These are phyloP conservation scores for Elsinoe perseae DNA, from an alignment of 2,329 filamentous ascomycete species.

Conservation along the genomic window DNA sequence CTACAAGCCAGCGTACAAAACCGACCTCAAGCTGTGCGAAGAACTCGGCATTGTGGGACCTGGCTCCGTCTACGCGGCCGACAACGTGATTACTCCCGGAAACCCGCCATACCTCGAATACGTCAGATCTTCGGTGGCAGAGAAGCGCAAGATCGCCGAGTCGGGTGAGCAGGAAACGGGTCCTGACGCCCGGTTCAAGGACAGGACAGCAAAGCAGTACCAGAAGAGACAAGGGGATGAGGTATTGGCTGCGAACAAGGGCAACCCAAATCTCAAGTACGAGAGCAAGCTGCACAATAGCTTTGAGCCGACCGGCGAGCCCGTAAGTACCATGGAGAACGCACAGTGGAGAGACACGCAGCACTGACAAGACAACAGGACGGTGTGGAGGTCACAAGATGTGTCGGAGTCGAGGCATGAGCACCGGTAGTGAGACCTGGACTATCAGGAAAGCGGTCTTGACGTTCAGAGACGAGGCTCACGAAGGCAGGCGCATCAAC, in stretches of 20 bases:
- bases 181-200: constrained; percentile 36
- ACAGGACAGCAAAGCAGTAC: constrained; percentile 43
- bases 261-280: constrained; percentile 60
- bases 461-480: too few species aligned
- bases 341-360: background rate
- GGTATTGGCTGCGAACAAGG: constrained; percentile 37
- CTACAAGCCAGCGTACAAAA: constrained; percentile 66
- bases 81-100: constrained; percentile 65
- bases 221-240: constrained; percentile 40
- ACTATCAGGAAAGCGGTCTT: too few species aligned
- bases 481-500: too few species aligned
- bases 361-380: constrained; percentile 41
- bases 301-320: constrained; percentile 60
- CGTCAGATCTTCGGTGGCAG: constrained; percentile 54
- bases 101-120: constrained; percentile 65
- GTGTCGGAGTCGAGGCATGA: constrained; percentile 35
- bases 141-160: constrained; percentile 48
- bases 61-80: constrained; percentile 58
- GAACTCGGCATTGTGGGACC: constrained; percentile 55
- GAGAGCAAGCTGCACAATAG: constrained; percentile 56
- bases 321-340: constrained; percentile 42
- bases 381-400: constrained; percentile 58
- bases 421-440: background rate
- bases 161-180: constrained; percentile 25
- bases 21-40: constrained; percentile 71